A percentile compares a stretch with the other conserved stretches of the same genome.
phyloP scores from a whole-genome alignment of 2,329 filamentous ascomycete species.

The Geosmithia flava region DNA sequence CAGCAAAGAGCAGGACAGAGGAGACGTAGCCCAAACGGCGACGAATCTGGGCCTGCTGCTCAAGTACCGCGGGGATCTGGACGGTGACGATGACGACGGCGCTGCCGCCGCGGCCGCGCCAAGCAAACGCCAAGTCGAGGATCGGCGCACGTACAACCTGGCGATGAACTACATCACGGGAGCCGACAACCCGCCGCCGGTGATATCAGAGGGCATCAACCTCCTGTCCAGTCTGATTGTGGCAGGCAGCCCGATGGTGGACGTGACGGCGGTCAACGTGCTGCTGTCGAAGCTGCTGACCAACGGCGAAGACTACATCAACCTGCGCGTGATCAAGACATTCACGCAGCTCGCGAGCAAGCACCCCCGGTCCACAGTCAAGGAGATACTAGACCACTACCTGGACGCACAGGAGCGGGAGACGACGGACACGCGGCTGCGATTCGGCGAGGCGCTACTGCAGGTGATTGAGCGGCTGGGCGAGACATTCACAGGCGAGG shows the following conservation, averaged over 20 bases:
- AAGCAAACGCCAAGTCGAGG: slow-evolving; percentile 39
- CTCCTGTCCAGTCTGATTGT: slow-evolving; percentile 46
- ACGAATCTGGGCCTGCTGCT: slow-evolving; percentile 43
- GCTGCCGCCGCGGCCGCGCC: slow-evolving; percentile 16
- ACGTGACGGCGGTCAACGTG: slow-evolving; percentile 52
- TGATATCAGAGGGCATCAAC: slow-evolving; percentile 53
- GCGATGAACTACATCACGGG: slow-evolving; percentile 53
- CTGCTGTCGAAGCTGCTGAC: slow-evolving; percentile 51
- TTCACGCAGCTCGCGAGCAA: slow-evolving; percentile 48
- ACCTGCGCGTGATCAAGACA: slow-evolving; percentile 53
- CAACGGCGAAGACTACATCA: slow-evolving; percentile 60
- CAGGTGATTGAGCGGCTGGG: slow-evolving; percentile 52
- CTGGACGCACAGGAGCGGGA: slow-evolving; percentile 48
- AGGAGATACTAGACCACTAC: slow-evolving; percentile 55
- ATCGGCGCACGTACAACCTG: slow-evolving; percentile 48
- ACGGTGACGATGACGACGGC: slow-evolving; percentile 23
- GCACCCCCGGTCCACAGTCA: slow-evolving; percentile 49
- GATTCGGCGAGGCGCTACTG: slow-evolving; percentile 55
- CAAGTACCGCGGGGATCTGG: slow-evolving; percentile 40
- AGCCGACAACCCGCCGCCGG: slow-evolving; percentile 49
- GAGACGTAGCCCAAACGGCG: slow-evolving; percentile 37
- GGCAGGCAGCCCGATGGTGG: slow-evolving; percentile 43
- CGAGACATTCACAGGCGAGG: slow-evolving; percentile 39
- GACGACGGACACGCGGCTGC: slow-evolving; percentile 49
- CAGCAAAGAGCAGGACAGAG: slow-evolving; percentile 16